Percentiles rank a stretch among this genome's conserved stretches.
These are phyloP conservation scores for Avena atlantica DNA, from an alignment of 176 grass and related monocot species.

Conservation along the genomic window DNA sequence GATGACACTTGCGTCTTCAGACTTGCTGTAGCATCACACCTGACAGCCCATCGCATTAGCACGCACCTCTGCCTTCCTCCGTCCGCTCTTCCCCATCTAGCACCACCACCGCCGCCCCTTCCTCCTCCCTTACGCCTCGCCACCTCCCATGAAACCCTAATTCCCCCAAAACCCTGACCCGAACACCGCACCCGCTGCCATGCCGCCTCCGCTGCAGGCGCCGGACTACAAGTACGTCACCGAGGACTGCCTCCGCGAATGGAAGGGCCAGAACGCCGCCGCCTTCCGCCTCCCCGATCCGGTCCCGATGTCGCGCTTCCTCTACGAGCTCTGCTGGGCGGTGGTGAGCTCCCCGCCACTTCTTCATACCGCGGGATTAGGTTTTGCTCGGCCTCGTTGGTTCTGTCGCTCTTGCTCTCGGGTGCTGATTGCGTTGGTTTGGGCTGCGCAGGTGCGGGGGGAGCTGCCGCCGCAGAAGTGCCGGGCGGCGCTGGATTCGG, in stretches of 20 bases:
- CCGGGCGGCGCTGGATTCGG: slow-evolving; percentile 75
- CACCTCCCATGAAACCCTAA: slow-evolving; percentile 62
- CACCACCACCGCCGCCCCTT: slow-evolving; percentile 14
- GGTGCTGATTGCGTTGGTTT: slow-evolving; percentile 28
- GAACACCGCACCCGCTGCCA: slow-evolving; percentile 21
- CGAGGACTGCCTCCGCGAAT: slow-evolving; percentile 85
- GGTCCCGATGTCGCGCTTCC: slow-evolving; percentile 90
- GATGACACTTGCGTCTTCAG: background rate
- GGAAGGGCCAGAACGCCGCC: slow-evolving; percentile 71
- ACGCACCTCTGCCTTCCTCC: slow-evolving; percentile 12
- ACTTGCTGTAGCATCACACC: background rate
- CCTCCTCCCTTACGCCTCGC: slow-evolving; percentile 11
- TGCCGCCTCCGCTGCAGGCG: slow-evolving; percentile 55
- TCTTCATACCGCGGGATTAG: slow-evolving; percentile 21
- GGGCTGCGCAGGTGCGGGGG: slow-evolving; percentile 66
- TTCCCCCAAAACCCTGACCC: slow-evolving; percentile 21
- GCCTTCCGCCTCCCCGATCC: slow-evolving; percentile 73
- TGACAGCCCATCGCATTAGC: background rate
- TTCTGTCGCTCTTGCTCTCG: background rate
- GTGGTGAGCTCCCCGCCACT: slow-evolving; percentile 56
- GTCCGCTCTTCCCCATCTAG: slow-evolving; percentile 13
- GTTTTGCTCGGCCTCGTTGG: slow-evolving; percentile 26
- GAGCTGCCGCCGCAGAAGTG: slow-evolving; percentile 85
- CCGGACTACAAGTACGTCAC: slow-evolving; percentile 80
- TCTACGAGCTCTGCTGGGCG: slow-evolving; percentile 99